Conservation (phyloP, 192 early-diverging fungal genomes). For the Podochytrium sp. region DNA sequence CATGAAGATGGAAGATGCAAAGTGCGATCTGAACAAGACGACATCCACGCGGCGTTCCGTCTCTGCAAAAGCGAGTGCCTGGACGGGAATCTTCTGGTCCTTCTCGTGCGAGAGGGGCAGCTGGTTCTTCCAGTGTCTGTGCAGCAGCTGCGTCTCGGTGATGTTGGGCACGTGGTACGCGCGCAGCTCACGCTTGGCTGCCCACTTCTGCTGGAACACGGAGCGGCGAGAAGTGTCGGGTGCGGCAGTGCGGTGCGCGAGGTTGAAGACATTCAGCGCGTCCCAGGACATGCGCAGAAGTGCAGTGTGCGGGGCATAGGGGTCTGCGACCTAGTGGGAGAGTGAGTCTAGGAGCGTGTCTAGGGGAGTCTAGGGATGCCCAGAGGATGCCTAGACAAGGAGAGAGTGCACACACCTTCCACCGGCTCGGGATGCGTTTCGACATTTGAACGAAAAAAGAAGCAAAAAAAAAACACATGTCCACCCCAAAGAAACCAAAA, state of each 20-base stretch:
- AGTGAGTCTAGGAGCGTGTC: not conserved
- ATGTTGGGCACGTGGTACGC: constrained; percentile 94
- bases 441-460: too few relatives aligned
- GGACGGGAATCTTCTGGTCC: constrained; percentile 36
- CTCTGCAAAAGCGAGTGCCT: constrained; percentile 81
- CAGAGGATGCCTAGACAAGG: too few relatives aligned
- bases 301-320: constrained; percentile 48
- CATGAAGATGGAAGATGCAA: constrained; percentile 83
- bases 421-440: constrained; percentile 20
- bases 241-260: constrained; percentile 41
- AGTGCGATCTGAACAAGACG: constrained; percentile 90
- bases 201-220: constrained; percentile 94
- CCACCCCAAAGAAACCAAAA: too few relatives aligned
- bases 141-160: constrained; percentile 74
- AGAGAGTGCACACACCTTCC: constrained; percentile 6
- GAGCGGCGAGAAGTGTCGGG: constrained; percentile 50
- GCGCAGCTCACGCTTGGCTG: constrained; percentile 87
- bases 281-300: constrained; percentile 96
- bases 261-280: constrained; percentile 87
- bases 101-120: constrained; percentile 45
- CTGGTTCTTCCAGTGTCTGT: constrained; percentile 45
- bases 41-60: constrained; percentile 92
- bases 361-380: too few relatives aligned
- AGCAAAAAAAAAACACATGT: too few relatives aligned
- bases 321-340: constrained; percentile 40